Evolutionary conservation across 2,329 filamentous ascomycete genomes (phyloP), one percentile per base, ranked within the genome.

Genomic region (Pyrenochaeta sp.): DNA sequence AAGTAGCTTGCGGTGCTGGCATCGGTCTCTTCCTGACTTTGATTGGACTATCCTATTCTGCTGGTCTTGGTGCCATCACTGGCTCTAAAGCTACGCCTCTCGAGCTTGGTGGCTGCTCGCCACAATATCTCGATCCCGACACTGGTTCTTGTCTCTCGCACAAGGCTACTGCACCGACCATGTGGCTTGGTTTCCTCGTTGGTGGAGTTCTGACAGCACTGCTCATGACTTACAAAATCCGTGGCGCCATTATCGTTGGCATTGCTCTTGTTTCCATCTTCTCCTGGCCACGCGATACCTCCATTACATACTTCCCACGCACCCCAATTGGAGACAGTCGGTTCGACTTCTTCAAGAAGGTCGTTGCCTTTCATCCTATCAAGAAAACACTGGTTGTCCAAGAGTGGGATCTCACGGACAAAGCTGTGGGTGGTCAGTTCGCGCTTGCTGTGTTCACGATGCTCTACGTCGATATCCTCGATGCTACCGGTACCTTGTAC

Each of bases 141-240:
- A 65, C 60, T 38, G 73, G 86, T 9, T 59, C 82, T 1, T 94
- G 89, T 67, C 81, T 82, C 0, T 74, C 76, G 29, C 77, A 82
- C 42, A 91, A 91, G 78, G 92, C 95, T 86, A 84, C 88, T 43
- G 89, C 81, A 59, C 88, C 90, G 1, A 84, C 86, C 14, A 84
- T 95, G 82, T 96, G 90, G 90, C 79, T 95, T 36, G 90, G 90
- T 19, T 90, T 95, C 57, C 93, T 95, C 75, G 88, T 87, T 55
- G 89, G 90, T 24, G 89, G 90, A 42, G 81, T 95, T 50, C 72
- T 95, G 35, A 95, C 90, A 1, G 86, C 86, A 13, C 73, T 94
- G 44, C 75, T 95, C 35, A 88, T 93, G 85, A 84, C 92, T 75
- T 95, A 90, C 71, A 85, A 89, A 15, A 82, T 95, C 68, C 93